phyloP scores from a whole-genome alignment of 768 basidiomycete species.

The Lyophyllum atratum region DNA sequence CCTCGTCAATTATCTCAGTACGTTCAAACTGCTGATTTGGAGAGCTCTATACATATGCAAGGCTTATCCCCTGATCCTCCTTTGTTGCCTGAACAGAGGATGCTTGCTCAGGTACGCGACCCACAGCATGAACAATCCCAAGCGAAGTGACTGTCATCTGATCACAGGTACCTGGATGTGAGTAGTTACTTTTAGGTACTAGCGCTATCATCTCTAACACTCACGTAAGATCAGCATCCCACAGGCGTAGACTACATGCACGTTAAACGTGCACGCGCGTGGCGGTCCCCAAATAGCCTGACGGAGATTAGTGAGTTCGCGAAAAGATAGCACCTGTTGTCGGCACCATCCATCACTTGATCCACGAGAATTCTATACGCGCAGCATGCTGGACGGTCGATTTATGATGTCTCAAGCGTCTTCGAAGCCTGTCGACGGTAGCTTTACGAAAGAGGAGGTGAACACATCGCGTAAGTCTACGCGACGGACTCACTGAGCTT shows the following conservation, averaged over 20 bases:
- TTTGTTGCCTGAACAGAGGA: not conserved
- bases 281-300: not conserved
- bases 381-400: not conserved
- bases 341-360: not conserved
- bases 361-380: not conserved
- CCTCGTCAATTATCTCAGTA: no score
- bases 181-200: slow-evolving; percentile 1
- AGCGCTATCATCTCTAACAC: not conserved
- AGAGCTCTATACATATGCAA: no score
- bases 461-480: not conserved
- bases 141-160: not conserved
- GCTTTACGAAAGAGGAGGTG: not conserved
- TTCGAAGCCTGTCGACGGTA: not conserved
- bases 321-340: not conserved
- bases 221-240: not conserved
- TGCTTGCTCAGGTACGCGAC: not conserved
- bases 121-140: not conserved
- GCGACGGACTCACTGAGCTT: not conserved
- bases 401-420: not conserved
- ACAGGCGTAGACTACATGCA: not conserved
- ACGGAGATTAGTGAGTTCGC: not conserved
- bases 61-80: not conserved
- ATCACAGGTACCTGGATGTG: not conserved
- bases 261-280: not conserved
- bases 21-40: no score